Percentiles rank a stretch among this genome's conserved stretches.
phyloP scores from a whole-genome alignment of 75 land plant species.

The Adiantum capillusveneris region DNA sequence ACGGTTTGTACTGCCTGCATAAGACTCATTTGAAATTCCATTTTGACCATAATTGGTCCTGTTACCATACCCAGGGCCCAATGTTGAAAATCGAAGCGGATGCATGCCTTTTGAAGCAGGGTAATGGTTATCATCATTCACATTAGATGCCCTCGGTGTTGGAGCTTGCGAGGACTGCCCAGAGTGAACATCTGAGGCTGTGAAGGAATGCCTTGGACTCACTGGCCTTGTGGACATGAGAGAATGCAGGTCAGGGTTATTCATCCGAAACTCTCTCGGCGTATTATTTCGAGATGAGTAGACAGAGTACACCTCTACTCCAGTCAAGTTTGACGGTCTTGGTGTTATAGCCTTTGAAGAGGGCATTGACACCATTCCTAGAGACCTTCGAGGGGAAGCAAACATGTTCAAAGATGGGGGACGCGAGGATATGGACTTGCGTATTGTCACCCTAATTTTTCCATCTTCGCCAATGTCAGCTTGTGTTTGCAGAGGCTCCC shows the following conservation, averaged over 20 bases:
- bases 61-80: too few species aligned
- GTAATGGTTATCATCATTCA: constrained; percentile 56
- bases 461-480: constrained; percentile 38
- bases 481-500: constrained; percentile 37
- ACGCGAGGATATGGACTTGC: constrained; percentile 38
- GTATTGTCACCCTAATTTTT: constrained; percentile 37
- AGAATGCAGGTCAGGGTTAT: constrained; percentile 29
- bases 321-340: constrained; percentile 81
- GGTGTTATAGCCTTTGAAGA: constrained; percentile 49
- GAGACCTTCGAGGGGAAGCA: not conserved
- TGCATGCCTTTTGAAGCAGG: not conserved
- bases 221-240: not conserved
- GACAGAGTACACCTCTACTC: constrained; percentile 75
- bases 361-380: constrained; percentile 10
- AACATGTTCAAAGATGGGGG: constrained; percentile 12
- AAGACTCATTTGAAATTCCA: constrained; percentile 30
- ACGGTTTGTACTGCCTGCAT: constrained; percentile 5
- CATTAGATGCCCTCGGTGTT: constrained; percentile 46
- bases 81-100: constrained; percentile 1
- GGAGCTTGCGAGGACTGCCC: constrained; percentile 34
- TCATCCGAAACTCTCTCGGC: constrained; percentile 53
- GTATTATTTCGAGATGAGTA: constrained; percentile 42
- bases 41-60: not conserved
- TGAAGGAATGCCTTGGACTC: constrained; percentile 36
- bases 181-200: constrained; percentile 53